Base-by-base conservation (phyloP, 2,329 filamentous ascomycete species). In the Botryotinia narcissicola region DNA sequence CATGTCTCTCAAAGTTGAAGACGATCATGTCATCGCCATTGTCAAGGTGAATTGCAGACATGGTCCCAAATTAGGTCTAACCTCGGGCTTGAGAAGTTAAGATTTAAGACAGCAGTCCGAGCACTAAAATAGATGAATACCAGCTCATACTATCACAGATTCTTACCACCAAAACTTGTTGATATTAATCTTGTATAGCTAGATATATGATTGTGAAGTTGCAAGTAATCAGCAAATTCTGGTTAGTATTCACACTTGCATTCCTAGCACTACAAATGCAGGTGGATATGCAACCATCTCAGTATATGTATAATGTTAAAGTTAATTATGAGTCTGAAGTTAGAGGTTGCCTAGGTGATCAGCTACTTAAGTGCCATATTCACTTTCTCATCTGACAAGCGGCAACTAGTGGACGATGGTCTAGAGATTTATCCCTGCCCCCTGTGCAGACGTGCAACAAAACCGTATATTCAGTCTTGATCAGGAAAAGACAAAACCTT, bases 371-470 rank as follows among this genome's bases (percentile, higher is more conserved):
- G 57, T 60, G 29, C 20, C 4, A 25, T 37, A 22, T 60, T 37
- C 18, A 60, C 6, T 62, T 16, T 3, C 7, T 42, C 35, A n/a
- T 9, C 51, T 29, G 14, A 29, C 51, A 29, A 6, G 14, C 51
- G 14, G n/a, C n/a, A 29, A 16, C n/a, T 57, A 57, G 14, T 40
- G 20, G 14, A 62, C 8, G 25, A 62, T 62, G 22, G 40, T 20
- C 14, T 18, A 42, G 3, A 20, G 7, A 29, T 1, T 14, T n/a
- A 62, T n/a, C 60, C 60, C 25, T 62, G 37, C 9, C 20, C 60
- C 61, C 35, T 66, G 62, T 66, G 5, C 18, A 48, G 42, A 66
- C 32, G 5, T 66, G 62, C 62, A 66, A 66, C 42, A 48, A 66
- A 66, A 25, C 10, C 1, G 12, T 25, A 10, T 16, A 40, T 42